These are phyloP conservation scores for Russula emetica DNA, from an alignment of 768 basidiomycete genomes.

Conservation along the genomic window DNA sequence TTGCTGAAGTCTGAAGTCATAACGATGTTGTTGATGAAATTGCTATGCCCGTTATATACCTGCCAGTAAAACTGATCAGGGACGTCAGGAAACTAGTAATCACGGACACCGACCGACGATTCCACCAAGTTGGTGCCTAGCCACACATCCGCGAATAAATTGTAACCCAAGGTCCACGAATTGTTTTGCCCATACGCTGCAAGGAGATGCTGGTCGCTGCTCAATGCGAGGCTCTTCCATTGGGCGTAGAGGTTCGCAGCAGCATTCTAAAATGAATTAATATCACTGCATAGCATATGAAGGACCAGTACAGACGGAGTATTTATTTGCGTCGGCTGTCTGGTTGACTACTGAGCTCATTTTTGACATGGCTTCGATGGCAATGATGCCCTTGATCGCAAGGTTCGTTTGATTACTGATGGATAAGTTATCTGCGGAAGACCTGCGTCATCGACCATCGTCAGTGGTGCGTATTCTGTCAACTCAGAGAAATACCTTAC, in stretches of 20 bases:
- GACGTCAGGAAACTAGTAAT: neutral
- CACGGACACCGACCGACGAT: constrained; percentile 17
- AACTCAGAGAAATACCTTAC: constrained; percentile 46
- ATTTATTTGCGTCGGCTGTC: too few species aligned
- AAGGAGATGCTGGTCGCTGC: constrained; percentile 11
- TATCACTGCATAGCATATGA: too few species aligned
- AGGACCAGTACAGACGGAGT: too few species aligned
- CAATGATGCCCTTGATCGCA: too few species aligned
- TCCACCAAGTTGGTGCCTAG: constrained; percentile 50
- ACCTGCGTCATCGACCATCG: constrained; percentile 17
- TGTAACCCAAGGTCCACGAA: constrained; percentile 59
- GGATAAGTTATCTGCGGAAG: too few species aligned
- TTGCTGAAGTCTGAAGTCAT: neutral
- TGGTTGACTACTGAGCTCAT: too few species aligned
- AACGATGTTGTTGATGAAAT: constrained; percentile 1
- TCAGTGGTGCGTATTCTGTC: constrained; percentile 34
- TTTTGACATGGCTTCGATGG: too few species aligned
- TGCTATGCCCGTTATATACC: constrained; percentile 19
- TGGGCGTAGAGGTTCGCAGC: constrained; percentile 2
- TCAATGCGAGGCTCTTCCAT: constrained; percentile 8
- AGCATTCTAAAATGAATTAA: constrained; percentile 1
- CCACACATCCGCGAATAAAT: constrained; percentile 57
- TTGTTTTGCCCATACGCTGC: constrained; percentile 4
- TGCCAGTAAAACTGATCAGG: neutral
- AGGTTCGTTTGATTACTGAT: too few species aligned